Percentiles rank a stretch among this genome's conserved stretches.
Evolutionary conservation across 1,284 basidiomycete species (phyloP).

Genomic region (Ustilago crameri): DNA sequence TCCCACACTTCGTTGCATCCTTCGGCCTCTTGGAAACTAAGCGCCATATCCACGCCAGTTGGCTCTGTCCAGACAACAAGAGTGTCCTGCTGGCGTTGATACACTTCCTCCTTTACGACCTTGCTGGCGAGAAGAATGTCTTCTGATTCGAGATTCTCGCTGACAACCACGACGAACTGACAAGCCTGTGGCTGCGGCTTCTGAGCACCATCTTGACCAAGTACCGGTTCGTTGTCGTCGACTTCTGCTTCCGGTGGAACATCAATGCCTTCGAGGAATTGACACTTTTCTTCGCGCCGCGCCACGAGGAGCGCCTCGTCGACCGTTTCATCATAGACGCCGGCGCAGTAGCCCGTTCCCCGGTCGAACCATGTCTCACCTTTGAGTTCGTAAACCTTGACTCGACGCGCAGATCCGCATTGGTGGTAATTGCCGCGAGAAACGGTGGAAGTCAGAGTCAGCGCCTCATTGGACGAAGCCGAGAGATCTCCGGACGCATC

Average conservation of each 20-base stretch:
- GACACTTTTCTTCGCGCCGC: conserved; percentile 60
- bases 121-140: conserved; percentile 61
- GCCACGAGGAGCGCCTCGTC: conserved; percentile 66
- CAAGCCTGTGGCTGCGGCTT: conserved; percentile 31
- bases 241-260: conserved; percentile 32
- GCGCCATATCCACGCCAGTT: conserved; percentile 90
- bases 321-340: conserved; percentile 64
- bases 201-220: conserved; percentile 56
- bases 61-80: conserved; percentile 99
- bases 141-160: conserved; percentile 61
- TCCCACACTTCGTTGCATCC: conserved; percentile 98
- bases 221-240: conserved; percentile 27
- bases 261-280: conserved; percentile 53
- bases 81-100: conserved; percentile 75
- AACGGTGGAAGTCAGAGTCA: conserved; percentile 60
- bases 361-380: conserved; percentile 65
- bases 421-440: conserved; percentile 64
- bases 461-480: conserved; percentile 45
- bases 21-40: conserved; percentile 95
- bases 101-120: conserved; percentile 66
- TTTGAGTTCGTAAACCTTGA: conserved; percentile 66
- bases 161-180: conserved; percentile 63
- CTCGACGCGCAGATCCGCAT: conserved; percentile 65
- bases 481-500: conserved; percentile 47
- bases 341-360: conserved; percentile 67